Base-by-base conservation (phyloP, 2,329 filamentous ascomycete species). In the Beauveria scarabaeidicola region DNA sequence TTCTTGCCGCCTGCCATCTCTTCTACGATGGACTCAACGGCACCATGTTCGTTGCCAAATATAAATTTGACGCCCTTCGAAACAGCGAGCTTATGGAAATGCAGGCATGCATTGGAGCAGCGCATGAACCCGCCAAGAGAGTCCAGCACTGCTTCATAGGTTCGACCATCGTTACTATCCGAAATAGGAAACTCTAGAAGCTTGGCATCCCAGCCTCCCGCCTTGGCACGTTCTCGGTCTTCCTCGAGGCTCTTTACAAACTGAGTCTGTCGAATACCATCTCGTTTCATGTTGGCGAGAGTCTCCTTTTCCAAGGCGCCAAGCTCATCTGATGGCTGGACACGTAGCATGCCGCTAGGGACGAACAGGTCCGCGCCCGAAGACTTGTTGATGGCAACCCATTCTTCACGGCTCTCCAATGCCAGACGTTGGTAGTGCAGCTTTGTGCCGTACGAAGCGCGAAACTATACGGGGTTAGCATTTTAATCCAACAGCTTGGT, bases 351-450 rank as follows among this genome's bases (percentile, higher is more conserved):
- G n/a, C 66, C 66, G 38, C 62, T 62, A 13, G 46, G 58, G 15
- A 63, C 61, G 23, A 68, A 67, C 8, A 67, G 60, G 3, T 60
- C 59, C 2, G 46, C 51, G 11, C n/a, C 57, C 3, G 52, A 52
- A 1, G 59, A 58, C 15, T 64, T 13, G 52, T 66, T 63, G 38
- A 68, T 61, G 5, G 27, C 50, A 15, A 64, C 27, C 66, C 66
- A 68, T n/a, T 59, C 62, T 10, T 63, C 51, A 25, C 66, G 64
- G 36, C 66, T 66, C 38, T 68, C 66, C 0, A 66, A 25, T 2
- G 66, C 66, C 1, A 68, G 60, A 4, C 66, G 63, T 23, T 68
- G 66, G 36, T 68, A 68, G 25, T 68, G 66, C 9, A 67, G 46
- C 32, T 64, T 64, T 5, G 58, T 62, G 3, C 65, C 66, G 17